Evolutionary conservation across 495 filamentous ascomycete genomes (phyloP).

Genomic region (Bombardia bombarda): DNA sequence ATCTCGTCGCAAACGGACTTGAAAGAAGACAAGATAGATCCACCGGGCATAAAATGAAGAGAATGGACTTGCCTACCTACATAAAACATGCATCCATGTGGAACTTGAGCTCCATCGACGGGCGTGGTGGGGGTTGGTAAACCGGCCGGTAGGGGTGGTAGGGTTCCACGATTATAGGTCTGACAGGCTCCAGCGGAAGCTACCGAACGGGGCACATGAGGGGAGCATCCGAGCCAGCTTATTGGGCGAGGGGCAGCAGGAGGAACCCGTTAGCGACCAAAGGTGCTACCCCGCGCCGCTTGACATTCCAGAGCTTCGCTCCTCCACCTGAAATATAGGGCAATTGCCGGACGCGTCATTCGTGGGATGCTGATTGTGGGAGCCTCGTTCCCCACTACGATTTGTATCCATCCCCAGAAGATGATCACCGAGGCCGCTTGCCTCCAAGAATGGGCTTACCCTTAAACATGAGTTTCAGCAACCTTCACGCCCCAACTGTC

Average conservation of each 20-base stretch:
- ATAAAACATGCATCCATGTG: too few relatives aligned
- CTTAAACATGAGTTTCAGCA: constrained; percentile 46
- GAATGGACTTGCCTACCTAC: too few relatives aligned
- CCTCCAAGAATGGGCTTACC: constrained; percentile 17
- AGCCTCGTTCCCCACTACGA: background rate
- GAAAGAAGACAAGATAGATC: too few relatives aligned
- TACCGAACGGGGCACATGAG: too few relatives aligned
- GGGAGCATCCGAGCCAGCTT: too few relatives aligned
- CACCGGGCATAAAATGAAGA: too few relatives aligned
- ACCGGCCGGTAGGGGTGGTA: too few relatives aligned
- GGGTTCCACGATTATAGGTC: too few relatives aligned
- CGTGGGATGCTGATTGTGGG: constrained; percentile 14
- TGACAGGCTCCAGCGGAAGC: too few relatives aligned
- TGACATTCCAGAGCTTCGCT: constrained; percentile 9
- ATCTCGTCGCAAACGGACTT: too few relatives aligned
- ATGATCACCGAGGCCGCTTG: background rate
- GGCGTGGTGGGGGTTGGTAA: too few relatives aligned
- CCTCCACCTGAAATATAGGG: background rate
- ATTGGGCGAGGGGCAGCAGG: background rate
- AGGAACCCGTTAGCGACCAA: background rate
- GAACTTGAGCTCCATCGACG: too few relatives aligned
- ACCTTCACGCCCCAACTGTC: constrained; percentile 68
- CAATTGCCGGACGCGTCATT: constrained; percentile 17
- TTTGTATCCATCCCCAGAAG: background rate
- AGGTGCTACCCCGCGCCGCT: constrained; percentile 11